These are phyloP conservation scores for Tuber umbilicatum DNA, from an alignment of 495 filamentous ascomycete species.

Conservation along the genomic window DNA sequence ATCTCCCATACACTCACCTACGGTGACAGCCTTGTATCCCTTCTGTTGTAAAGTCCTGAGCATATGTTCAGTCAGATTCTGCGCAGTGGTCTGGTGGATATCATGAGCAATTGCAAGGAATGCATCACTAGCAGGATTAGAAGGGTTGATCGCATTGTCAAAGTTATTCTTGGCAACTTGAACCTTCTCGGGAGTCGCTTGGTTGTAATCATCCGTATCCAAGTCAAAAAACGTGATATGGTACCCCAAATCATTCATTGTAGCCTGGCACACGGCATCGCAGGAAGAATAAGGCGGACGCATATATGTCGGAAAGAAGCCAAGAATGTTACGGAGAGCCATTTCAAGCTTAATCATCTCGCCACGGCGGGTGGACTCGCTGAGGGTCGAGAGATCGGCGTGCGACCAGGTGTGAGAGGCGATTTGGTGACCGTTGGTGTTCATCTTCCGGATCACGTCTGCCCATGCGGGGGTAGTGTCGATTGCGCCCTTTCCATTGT, in stretches of 20 bases:
- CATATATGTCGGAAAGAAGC: slow-evolving; percentile 81
- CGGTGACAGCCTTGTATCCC: slow-evolving; percentile 62
- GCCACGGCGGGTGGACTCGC: slow-evolving; percentile 52
- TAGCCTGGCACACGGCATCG: slow-evolving; percentile 53
- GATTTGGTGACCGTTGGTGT: slow-evolving; percentile 67
- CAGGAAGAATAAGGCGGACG: slow-evolving; percentile 75
- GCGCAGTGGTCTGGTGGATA: slow-evolving; percentile 67
- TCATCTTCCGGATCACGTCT: slow-evolving; percentile 62
- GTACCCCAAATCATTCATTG: slow-evolving; percentile 63
- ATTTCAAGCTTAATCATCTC: slow-evolving; percentile 74
- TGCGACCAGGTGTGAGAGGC: slow-evolving; percentile 85
- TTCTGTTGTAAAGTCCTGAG: slow-evolving; percentile 51
- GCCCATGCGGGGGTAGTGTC: slow-evolving; percentile 56
- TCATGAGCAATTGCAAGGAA: slow-evolving; percentile 73
- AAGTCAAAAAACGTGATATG: slow-evolving; percentile 69
- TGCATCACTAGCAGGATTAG: slow-evolving; percentile 46
- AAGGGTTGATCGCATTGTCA: slow-evolving; percentile 51
- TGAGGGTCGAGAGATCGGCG: slow-evolving; percentile 58
- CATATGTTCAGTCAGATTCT: slow-evolving; percentile 71
- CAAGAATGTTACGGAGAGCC: slow-evolving; percentile 69
- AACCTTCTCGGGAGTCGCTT: slow-evolving; percentile 55
- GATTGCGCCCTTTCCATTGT: slow-evolving; percentile 64
- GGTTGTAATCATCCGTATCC: slow-evolving; percentile 71
- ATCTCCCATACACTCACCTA: slow-evolving; percentile 69
- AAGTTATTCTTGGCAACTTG: slow-evolving; percentile 69